phyloP scores from a whole-genome alignment of 495 filamentous ascomycete genomes.

The Friedmanniomyces endolithicus region DNA sequence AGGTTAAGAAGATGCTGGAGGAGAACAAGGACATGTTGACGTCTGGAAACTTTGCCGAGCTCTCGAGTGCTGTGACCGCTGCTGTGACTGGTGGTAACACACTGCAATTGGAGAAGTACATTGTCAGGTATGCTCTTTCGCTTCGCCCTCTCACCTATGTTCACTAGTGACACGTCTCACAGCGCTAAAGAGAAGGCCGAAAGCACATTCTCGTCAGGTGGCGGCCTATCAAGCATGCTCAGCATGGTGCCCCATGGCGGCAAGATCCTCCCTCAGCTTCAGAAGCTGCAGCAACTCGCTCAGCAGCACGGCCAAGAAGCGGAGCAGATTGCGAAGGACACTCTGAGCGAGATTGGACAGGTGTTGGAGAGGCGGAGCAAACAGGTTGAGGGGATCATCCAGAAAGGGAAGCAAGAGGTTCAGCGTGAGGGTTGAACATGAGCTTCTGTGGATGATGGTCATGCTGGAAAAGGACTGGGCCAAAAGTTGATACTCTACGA shows the following conservation, averaged over 20 bases:
- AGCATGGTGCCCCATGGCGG: slow-evolving; percentile 42
- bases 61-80: slow-evolving; percentile 42
- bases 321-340: slow-evolving; percentile 47
- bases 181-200: slow-evolving; percentile 15
- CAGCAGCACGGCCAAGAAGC: slow-evolving; percentile 50
- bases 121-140: slow-evolving; percentile 28
- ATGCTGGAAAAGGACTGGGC: too few species aligned
- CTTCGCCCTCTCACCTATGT: not conserved
- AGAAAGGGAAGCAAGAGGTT: slow-evolving; percentile 13
- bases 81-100: slow-evolving; percentile 43
- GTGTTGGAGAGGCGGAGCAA: slow-evolving; percentile 36
- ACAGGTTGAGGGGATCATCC: slow-evolving; percentile 33
- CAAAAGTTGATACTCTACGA: too few species aligned
- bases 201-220: not conserved
- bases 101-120: slow-evolving; percentile 45
- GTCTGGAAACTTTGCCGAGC: slow-evolving; percentile 42
- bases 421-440: not conserved
- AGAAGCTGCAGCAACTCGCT: slow-evolving; percentile 40
- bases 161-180: not conserved
- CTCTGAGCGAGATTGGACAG: slow-evolving; percentile 38
- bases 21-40: slow-evolving; percentile 49
- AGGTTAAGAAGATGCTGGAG: slow-evolving; percentile 51
- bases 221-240: slow-evolving; percentile 26
- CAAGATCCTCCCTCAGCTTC: slow-evolving; percentile 44
- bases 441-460: too few species aligned